A percentile compares a stretch with the other conserved stretches of the same genome.
Evolutionary conservation across 345 rosid genomes (phyloP).

Genomic region (Pugionium cornutum): DNA sequence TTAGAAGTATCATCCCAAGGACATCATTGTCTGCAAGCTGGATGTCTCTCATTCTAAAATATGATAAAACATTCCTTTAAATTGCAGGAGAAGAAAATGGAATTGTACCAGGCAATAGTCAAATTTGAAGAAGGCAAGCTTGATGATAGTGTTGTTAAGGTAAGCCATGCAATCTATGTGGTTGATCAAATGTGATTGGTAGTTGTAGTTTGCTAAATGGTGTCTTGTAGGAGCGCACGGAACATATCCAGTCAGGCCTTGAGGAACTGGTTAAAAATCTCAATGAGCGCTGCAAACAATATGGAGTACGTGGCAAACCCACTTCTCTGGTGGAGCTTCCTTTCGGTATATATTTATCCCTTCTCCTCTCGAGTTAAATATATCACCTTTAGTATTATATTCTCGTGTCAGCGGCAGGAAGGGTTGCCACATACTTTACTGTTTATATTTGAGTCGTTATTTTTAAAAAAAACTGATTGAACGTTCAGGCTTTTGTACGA

Average conservation of each 20-base stretch:
- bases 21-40: constrained; percentile 22
- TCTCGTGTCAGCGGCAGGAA: constrained; percentile 19
- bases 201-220: constrained; percentile 27
- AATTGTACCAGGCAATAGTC: constrained; percentile 77
- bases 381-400: background rate
- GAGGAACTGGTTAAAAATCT: constrained; percentile 69
- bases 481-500: constrained; percentile 11
- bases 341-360: constrained; percentile 57
- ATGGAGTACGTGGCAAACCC: constrained; percentile 90
- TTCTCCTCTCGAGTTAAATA: constrained; percentile 28
- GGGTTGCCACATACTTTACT: background rate
- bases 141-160: constrained; percentile 62
- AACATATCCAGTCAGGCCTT: constrained; percentile 63
- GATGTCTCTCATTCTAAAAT: constrained; percentile 12
- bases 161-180: constrained; percentile 31
- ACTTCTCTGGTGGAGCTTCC: constrained; percentile 87
- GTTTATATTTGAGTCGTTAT: background rate
- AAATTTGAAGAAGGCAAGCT: constrained; percentile 70
- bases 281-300: constrained; percentile 85
- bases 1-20: constrained; percentile 24
- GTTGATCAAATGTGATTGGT: constrained; percentile 32
- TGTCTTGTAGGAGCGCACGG: constrained; percentile 69
- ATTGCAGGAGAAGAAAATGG: constrained; percentile 93
- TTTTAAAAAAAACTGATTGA: background rate
- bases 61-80: constrained; percentile 19